Evolutionary conservation across 1,139 yeast species (phyloP).

Genomic region (Diutina scorzettiae): DNA sequence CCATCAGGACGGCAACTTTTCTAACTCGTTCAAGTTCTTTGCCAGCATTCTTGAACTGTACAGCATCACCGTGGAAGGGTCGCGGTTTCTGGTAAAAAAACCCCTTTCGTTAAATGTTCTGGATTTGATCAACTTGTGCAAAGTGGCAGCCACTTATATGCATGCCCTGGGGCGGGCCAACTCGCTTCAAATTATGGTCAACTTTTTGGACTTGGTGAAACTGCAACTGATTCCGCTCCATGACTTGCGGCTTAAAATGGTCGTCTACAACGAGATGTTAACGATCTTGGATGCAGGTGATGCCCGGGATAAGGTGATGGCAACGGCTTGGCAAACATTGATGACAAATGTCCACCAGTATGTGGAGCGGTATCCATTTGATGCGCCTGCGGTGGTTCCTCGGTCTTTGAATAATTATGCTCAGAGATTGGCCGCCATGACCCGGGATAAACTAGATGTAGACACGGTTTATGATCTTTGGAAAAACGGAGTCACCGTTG

Average conservation of each 20-base stretch:
- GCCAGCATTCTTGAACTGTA: slow-evolving; percentile 1
- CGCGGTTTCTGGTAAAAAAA: not conserved
- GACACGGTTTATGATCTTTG: not conserved
- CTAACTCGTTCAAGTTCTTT: not conserved
- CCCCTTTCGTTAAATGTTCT: not conserved
- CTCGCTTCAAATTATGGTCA: slow-evolving; percentile 18
- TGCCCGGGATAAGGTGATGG: not conserved
- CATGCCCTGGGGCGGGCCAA: slow-evolving; percentile 15
- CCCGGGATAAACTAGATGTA: not conserved
- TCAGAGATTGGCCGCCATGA: not conserved
- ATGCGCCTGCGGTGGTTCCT: not conserved
- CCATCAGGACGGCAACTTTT: slow-evolving; percentile 8
- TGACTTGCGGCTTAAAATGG: slow-evolving; percentile 1
- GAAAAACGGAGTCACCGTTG: not conserved
- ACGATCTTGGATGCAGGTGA: not conserved
- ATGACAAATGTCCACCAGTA: not conserved
- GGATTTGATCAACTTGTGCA: not conserved
- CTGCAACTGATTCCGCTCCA: not conserved
- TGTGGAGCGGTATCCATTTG: not conserved
- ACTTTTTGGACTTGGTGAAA: not conserved
- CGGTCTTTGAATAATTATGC: not conserved
- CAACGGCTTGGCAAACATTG: not conserved
- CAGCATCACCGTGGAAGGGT: slow-evolving; percentile 2
- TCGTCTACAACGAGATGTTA: not conserved
- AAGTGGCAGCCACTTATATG: slow-evolving; percentile 7